phyloP scores from a whole-genome alignment of 805 yeast species.

The Pichia nanzhaoensis region DNA sequence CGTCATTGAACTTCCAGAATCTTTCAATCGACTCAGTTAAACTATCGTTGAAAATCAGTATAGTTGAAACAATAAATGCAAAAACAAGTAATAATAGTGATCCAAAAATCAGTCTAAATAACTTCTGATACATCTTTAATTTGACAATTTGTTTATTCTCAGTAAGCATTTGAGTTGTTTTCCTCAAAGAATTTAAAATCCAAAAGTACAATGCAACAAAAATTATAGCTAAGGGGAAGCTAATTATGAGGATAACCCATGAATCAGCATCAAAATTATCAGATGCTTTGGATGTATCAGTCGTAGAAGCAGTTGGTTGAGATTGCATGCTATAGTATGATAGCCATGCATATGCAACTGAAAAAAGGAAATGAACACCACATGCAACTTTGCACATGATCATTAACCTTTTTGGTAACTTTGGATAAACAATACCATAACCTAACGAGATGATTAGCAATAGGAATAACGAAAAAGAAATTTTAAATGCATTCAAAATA shows the following conservation, averaged over 20 bases:
- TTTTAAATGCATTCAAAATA: constrained; percentile 68
- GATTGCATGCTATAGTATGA: constrained; percentile 32
- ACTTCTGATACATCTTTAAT: constrained; percentile 73
- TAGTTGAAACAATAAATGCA: constrained; percentile 64
- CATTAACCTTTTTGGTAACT: constrained; percentile 71
- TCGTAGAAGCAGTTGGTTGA: constrained; percentile 28
- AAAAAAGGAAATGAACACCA: constrained; percentile 46
- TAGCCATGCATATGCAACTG: constrained; percentile 45
- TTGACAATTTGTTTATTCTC: constrained; percentile 90
- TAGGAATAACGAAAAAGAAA: constrained; percentile 83
- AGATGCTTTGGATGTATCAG: constrained; percentile 37
- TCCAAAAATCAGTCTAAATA: constrained; percentile 66
- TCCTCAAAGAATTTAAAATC: constrained; percentile 65
- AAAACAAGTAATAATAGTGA: constrained; percentile 64
- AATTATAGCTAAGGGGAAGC: constrained; percentile 67
- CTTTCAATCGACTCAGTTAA: constrained; percentile 71
- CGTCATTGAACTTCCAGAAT: constrained; percentile 89
- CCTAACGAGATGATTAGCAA: constrained; percentile 83
- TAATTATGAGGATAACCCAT: constrained; percentile 42
- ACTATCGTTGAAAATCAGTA: constrained; percentile 67
- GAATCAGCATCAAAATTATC: constrained; percentile 44
- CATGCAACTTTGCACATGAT: constrained; percentile 58
- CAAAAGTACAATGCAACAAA: constrained; percentile 67
- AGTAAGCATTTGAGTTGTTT: constrained; percentile 64
- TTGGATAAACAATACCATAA: constrained; percentile 88